Evolutionary conservation across 345 rosid genomes (phyloP).

Genomic region (Eucalyptus microcorys): DNA sequence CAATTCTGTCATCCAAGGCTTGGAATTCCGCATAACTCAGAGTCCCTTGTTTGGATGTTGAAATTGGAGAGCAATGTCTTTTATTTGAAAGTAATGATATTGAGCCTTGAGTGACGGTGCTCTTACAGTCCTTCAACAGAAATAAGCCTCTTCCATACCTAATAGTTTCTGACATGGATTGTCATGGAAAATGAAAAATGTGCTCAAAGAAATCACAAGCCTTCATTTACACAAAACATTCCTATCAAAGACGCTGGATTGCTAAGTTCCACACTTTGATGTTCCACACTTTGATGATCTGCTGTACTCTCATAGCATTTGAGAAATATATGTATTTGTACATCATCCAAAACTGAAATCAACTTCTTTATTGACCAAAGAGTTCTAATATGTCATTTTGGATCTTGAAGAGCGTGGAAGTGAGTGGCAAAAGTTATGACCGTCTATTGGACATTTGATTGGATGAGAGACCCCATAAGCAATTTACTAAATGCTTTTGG

Average conservation of each 20-base stretch:
- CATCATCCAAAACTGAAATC: background rate
- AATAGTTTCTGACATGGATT: no score
- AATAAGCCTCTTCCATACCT: background rate
- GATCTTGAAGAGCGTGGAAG: background rate
- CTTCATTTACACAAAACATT: background rate
- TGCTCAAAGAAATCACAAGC: background rate
- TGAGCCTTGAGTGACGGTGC: constrained; percentile 21
- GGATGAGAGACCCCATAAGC: background rate
- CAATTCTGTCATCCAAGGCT: constrained; percentile 72
- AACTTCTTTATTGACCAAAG: background rate
- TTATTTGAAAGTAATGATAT: constrained; percentile 21
- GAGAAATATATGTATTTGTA: background rate
- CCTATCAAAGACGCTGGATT: background rate
- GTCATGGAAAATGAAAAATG: no score
- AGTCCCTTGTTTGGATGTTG: constrained; percentile 15
- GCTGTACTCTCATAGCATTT: background rate
- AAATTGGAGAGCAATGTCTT: background rate
- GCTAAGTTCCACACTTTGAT: background rate
- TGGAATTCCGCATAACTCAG: constrained; percentile 54
- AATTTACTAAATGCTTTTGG: background rate
- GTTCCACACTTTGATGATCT: no score
- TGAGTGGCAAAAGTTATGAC: background rate
- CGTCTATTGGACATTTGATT: background rate
- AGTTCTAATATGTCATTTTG: background rate
- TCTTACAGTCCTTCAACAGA: constrained; percentile 34